phyloP scores from a whole-genome alignment of 164 flowering plant genomes.

The Chloranthus sessilifolius region DNA sequence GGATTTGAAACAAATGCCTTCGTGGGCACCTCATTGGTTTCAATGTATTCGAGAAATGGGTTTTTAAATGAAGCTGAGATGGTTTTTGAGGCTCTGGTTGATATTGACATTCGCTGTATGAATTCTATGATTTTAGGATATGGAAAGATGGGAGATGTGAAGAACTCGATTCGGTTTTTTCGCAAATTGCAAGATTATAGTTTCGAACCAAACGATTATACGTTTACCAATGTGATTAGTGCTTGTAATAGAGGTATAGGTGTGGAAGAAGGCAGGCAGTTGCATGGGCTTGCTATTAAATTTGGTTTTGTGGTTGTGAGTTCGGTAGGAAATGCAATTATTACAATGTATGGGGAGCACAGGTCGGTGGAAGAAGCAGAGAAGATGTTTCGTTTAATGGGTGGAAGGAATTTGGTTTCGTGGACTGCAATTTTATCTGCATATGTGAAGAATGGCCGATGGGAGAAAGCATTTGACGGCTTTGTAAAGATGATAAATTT shows the following conservation, averaged over 20 bases:
- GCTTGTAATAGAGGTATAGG: constrained; percentile 14
- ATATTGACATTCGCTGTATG: constrained; percentile 25
- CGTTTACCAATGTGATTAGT: constrained; percentile 29
- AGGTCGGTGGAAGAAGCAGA: constrained; percentile 30
- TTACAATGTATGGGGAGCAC: constrained; percentile 26
- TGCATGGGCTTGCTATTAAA: constrained; percentile 26
- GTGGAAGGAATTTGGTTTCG: constrained; percentile 26
- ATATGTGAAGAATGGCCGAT: constrained; percentile 21
- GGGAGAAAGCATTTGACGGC: constrained; percentile 16
- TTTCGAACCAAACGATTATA: constrained; percentile 28
- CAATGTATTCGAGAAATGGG: constrained; percentile 26
- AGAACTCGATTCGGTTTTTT: constrained; percentile 21
- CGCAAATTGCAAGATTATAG: constrained; percentile 16
- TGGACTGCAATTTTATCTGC: constrained; percentile 38
- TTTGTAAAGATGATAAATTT: constrained; percentile 18
- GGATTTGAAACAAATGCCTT: constrained; percentile 26
- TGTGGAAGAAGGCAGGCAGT: constrained; percentile 19
- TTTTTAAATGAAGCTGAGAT: constrained; percentile 22
- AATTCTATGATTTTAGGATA: constrained; percentile 32
- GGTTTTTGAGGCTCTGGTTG: constrained; percentile 14
- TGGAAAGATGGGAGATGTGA: constrained; percentile 19
- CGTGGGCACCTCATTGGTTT: constrained; percentile 27
- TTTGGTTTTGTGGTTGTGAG: constrained; percentile 11
- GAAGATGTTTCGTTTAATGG: constrained; percentile 19
- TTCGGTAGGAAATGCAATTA: constrained; percentile 26